Base-by-base conservation (phyloP, 1,284 basidiomycete species). In the Cronartium ribicola region DNA sequence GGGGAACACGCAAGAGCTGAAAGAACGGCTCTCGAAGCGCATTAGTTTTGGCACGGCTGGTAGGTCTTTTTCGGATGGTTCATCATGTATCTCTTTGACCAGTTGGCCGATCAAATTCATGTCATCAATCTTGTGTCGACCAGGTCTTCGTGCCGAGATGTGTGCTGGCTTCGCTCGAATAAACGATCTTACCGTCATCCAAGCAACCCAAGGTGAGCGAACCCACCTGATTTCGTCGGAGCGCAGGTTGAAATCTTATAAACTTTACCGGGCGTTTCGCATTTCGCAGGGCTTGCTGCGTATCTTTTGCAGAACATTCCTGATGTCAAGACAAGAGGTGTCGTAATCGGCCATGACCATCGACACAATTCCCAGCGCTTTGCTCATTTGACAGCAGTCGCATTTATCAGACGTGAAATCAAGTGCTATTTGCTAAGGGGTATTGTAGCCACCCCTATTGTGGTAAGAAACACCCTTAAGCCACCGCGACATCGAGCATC, bases 21-120 rank as follows among this genome's bases (percentile, higher is more conserved):
- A 86, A 70, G 83, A 80, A 75, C 83, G 88, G 41, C 84, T 90
- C 79, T 89, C 88, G 76, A 82, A 83, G 13, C 86, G 91, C 36
- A 92, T 93, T 77, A 86, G 89, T 75, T 93, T 93, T 80, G 91
- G 91, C 5, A 93, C 91, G 41, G 91, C 91, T 75, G 90, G 90
- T 90, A 79, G 67, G 82, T 78, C 13, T 13, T 75, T 65, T 41
- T n/a, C 17, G 11, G 14, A 13, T 17, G 20, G 20, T 20, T 37
- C 37, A 39, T 17, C 6, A 22, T 67, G 40, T 46, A 61, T 44
- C 57, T 17, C 41, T 39, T 3, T 68, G 57, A 11, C 2, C 17
- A 59, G 57, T 20, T 0, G 11, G 11, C 20, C 8, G 37, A 59
- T 59, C 17, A 59, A 67, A 74, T n/a, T 65, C 13, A 20, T 61